These are phyloP conservation scores for Pseudonitzschia delicatissima DNA, from an alignment of 108 stramenopile species.

Conservation along the genomic window DNA sequence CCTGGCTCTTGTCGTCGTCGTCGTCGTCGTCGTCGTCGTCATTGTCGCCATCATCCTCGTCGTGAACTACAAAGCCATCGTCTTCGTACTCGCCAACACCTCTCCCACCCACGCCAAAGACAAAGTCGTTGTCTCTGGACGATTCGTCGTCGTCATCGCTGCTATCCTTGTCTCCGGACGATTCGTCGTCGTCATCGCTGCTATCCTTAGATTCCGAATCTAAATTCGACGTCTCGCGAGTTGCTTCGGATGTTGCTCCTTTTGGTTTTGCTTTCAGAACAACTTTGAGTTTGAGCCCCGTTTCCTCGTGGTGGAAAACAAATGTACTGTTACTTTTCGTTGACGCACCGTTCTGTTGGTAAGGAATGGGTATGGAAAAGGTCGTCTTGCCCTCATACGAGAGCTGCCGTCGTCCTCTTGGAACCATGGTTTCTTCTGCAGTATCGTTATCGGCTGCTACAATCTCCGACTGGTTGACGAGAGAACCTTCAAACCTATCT, in stretches of 20 bases:
- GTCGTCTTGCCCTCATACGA: not conserved
- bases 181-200: slow-evolving; percentile 1
- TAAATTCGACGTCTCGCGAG: not conserved
- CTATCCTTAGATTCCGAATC: not conserved
- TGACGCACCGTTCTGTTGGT: not conserved
- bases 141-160: not conserved
- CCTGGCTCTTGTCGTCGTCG: slow-evolving; percentile 16
- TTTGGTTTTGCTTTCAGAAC: no score
- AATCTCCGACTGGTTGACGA: no score
- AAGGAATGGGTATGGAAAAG: not conserved
- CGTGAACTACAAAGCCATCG: slow-evolving; percentile 53
- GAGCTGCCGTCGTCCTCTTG: not conserved
- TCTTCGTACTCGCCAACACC: slow-evolving; percentile 50
- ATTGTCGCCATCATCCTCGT: not conserved
- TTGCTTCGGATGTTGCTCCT: not conserved
- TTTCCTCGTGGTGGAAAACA: not conserved
- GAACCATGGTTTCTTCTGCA: no score
- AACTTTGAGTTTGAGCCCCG: slow-evolving; percentile 3
- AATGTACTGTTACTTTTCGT: not conserved
- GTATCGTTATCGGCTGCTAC: no score
- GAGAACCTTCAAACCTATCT: no score
- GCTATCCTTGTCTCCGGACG: not conserved
- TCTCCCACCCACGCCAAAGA: slow-evolving; percentile 4
- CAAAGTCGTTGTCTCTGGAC: slow-evolving; percentile 4
- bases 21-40: slow-evolving; percentile 13